Conservation (phyloP, 176 grass and related monocot species). For the Ensete glaucum region DNA sequence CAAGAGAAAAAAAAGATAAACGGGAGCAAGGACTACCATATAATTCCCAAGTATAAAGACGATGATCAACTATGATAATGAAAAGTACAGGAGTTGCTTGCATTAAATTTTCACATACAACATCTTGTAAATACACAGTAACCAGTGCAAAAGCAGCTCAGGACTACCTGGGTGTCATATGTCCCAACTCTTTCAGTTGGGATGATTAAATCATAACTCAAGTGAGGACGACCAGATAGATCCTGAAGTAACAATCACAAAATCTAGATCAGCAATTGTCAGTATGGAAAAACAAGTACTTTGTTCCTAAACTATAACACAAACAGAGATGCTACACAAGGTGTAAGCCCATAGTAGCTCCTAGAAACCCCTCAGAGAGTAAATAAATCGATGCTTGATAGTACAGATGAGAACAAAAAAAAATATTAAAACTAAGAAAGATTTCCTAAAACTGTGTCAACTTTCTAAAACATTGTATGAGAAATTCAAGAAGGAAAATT, state of each 20-base stretch:
- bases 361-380: too few species aligned
- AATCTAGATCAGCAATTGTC: background rate
- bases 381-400: background rate
- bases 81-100: background rate
- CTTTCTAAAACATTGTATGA: background rate
- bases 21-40: too few species aligned
- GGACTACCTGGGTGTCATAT: slow-evolving; percentile 77
- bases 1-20: too few species aligned
- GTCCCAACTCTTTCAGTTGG: slow-evolving; percentile 67
- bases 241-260: slow-evolving; percentile 36
- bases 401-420: background rate
- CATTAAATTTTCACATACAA: background rate
- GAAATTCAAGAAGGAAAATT: too few species aligned
- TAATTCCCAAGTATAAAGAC: too few species aligned
- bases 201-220: slow-evolving; percentile 66
- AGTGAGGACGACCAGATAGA: slow-evolving; percentile 91
- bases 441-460: background rate
- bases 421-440: background rate
- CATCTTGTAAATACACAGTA: background rate
- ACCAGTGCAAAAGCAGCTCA: background rate
- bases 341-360: too few species aligned
- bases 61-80: background rate
- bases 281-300: background rate
- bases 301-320: background rate
- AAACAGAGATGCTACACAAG: background rate